Conservation (phyloP, 768 basidiomycete genomes). For the Erythrobasidium yunnanense region DNA sequence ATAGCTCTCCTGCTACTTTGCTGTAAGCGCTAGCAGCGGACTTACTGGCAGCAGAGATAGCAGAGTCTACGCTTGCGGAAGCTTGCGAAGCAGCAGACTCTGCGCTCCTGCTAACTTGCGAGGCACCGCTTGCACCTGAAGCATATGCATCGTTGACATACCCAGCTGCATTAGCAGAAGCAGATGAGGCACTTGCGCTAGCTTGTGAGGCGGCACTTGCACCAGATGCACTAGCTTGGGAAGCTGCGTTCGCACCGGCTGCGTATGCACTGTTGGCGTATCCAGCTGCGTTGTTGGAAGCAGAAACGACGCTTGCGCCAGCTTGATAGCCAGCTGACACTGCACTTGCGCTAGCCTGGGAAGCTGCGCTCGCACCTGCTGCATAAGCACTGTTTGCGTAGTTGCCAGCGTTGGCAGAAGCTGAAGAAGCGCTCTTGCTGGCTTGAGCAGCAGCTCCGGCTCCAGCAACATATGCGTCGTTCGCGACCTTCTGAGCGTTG, state of each 20-base stretch:
- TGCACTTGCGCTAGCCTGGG: not conserved
- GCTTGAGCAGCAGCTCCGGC: not conserved
- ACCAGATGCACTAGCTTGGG: not conserved
- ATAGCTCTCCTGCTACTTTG: not conserved
- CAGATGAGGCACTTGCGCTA: too few species aligned
- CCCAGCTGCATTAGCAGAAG: too few species aligned
- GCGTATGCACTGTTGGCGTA: not conserved
- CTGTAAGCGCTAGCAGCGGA: not conserved
- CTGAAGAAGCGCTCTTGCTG: not conserved
- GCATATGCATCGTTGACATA: too few species aligned
- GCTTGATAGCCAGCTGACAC: not conserved
- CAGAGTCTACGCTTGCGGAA: constrained; percentile 1
- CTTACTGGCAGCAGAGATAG: not conserved
- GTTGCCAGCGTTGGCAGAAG: not conserved
- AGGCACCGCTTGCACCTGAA: too few species aligned
- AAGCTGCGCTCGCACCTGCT: not conserved
- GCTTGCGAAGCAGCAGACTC: constrained; percentile 5
- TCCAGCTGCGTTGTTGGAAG: not conserved
- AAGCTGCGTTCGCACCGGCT: not conserved
- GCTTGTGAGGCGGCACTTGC: too few species aligned
- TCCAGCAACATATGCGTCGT: not conserved
- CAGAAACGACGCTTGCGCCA: not conserved
- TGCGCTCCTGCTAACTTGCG: too few species aligned
- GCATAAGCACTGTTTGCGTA: not conserved
- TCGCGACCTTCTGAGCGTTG: not conserved